Evolutionary conservation across 2,329 filamentous ascomycete genomes (phyloP).

Genomic region (Pseudogymnoascus sp.): DNA sequence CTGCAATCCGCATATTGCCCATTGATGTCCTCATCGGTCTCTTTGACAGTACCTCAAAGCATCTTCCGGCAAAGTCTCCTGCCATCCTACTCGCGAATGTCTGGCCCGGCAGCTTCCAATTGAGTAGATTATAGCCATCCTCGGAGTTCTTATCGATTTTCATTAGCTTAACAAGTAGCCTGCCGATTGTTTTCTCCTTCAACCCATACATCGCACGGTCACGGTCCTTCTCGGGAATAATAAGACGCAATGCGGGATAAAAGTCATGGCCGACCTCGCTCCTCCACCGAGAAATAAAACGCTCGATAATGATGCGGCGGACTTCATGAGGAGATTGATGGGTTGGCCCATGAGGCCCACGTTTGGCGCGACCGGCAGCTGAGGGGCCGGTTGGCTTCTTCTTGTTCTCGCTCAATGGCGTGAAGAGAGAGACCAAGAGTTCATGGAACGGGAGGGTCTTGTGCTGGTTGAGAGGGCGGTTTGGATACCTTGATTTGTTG

Average conservation of each 20-base stretch:
- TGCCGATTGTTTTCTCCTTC: constrained; percentile 87
- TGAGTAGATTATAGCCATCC: constrained; percentile 74
- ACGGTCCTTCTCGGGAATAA: constrained; percentile 86
- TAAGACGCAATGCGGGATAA: constrained; percentile 85
- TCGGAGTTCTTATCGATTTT: constrained; percentile 88
- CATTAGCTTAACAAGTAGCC: constrained; percentile 83
- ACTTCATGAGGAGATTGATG: constrained; percentile 68
- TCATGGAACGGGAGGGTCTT: constrained; percentile 77
- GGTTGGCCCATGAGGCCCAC: constrained; percentile 49
- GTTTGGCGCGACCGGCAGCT: constrained; percentile 44
- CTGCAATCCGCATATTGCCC: constrained; percentile 76
- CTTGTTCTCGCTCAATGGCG: constrained; percentile 70
- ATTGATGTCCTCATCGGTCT: constrained; percentile 66
- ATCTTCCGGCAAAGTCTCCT: constrained; percentile 87
- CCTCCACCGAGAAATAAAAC: constrained; percentile 82
- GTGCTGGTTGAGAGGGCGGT: constrained; percentile 72
- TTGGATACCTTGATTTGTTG: constrained; percentile 57
- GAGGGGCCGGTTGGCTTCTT: constrained; percentile 48
- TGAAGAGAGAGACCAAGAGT: constrained; percentile 71
- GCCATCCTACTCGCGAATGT: constrained; percentile 57
- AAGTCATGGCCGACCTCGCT: constrained; percentile 85
- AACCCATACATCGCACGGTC: constrained; percentile 89
- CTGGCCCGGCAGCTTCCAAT: constrained; percentile 86
- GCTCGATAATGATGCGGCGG: constrained; percentile 71
- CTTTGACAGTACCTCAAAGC: constrained; percentile 79